phyloP scores from a whole-genome alignment of 495 filamentous ascomycete species.

The Durotheca rogersii region DNA sequence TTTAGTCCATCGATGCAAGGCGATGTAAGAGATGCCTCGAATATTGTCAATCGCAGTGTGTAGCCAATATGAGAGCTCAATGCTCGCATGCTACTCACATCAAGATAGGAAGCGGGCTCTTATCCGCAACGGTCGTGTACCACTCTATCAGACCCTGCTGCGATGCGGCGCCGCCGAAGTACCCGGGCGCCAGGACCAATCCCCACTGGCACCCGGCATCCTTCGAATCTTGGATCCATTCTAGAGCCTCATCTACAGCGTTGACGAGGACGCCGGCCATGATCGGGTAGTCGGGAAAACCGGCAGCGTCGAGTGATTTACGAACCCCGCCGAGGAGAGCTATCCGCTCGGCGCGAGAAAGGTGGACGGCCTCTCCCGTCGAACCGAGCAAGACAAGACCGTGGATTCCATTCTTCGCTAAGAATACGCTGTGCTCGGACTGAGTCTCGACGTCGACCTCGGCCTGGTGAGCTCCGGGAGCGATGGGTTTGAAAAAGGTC shows the following conservation, averaged over 20 bases:
- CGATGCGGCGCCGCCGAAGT: slow-evolving; percentile 49
- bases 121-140: slow-evolving; percentile 53
- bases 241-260: slow-evolving; percentile 60
- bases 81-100: slow-evolving; percentile 37
- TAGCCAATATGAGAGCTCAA: not conserved
- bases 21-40: too few species aligned
- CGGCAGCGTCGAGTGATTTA: slow-evolving; percentile 52
- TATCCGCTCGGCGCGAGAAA: slow-evolving; percentile 55
- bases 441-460: slow-evolving; percentile 57
- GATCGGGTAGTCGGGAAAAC: slow-evolving; percentile 60
- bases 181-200: slow-evolving; percentile 56
- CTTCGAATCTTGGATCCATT: slow-evolving; percentile 55
- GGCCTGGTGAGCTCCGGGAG: slow-evolving; percentile 12
- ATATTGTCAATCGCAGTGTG: too few species aligned
- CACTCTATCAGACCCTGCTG: slow-evolving; percentile 53
- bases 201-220: slow-evolving; percentile 64
- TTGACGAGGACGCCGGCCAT: slow-evolving; percentile 65
- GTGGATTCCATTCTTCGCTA: slow-evolving; percentile 59
- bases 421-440: slow-evolving; percentile 56
- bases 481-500: slow-evolving; percentile 51
- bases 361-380: slow-evolving; percentile 66
- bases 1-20: too few species aligned
- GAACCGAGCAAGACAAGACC: slow-evolving; percentile 66
- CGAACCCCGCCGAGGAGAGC: slow-evolving; percentile 54
- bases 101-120: slow-evolving; percentile 54